A percentile compares a stretch with the other conserved stretches of the same genome.
phyloP scores from a whole-genome alignment of 1,284 basidiomycete species.

The Bjerkandera adusta region DNA sequence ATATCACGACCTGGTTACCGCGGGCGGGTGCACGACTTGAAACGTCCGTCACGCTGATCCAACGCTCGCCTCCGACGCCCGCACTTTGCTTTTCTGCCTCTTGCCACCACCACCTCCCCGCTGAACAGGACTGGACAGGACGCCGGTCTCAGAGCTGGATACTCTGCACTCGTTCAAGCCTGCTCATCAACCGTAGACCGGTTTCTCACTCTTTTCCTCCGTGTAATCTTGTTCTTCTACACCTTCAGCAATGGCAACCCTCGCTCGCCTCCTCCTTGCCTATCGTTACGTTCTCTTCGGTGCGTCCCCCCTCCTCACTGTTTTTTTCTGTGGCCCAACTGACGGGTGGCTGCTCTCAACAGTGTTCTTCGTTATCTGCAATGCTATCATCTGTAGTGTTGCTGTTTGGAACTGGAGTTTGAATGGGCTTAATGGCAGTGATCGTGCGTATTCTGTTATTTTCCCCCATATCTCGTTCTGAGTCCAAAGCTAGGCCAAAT shows the following conservation, averaged over 20 bases:
- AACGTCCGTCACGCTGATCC: slow-evolving; percentile 10
- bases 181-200: slow-evolving; percentile 29
- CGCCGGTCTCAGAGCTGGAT: slow-evolving; percentile 33
- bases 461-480: neutral
- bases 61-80: slow-evolving; percentile 3
- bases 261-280: slow-evolving; percentile 22
- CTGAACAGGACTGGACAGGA: slow-evolving; percentile 31
- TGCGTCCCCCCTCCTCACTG: slow-evolving; percentile 21
- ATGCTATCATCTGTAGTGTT: slow-evolving; percentile 61
- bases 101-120: slow-evolving; percentile 20
- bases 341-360: no score
- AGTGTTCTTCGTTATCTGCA: slow-evolving; percentile 65
- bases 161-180: slow-evolving; percentile 27
- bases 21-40: slow-evolving; percentile 5
- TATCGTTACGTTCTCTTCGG: slow-evolving; percentile 33
- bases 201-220: slow-evolving; percentile 20
- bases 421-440: slow-evolving; percentile 26
- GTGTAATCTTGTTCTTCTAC: slow-evolving; percentile 14
- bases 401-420: slow-evolving; percentile 70
- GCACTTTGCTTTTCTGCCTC: slow-evolving; percentile 12
- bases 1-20: slow-evolving; percentile 7
- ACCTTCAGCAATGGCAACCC: slow-evolving; percentile 23
- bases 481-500: slow-evolving; percentile 39
- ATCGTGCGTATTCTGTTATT: slow-evolving; percentile 31
- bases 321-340: no score